A percentile compares a stretch with the other conserved stretches of the same genome.
Conservation (phyloP, 495 filamentous ascomycete species). For the Tuber microsphaerosporum region DNA sequence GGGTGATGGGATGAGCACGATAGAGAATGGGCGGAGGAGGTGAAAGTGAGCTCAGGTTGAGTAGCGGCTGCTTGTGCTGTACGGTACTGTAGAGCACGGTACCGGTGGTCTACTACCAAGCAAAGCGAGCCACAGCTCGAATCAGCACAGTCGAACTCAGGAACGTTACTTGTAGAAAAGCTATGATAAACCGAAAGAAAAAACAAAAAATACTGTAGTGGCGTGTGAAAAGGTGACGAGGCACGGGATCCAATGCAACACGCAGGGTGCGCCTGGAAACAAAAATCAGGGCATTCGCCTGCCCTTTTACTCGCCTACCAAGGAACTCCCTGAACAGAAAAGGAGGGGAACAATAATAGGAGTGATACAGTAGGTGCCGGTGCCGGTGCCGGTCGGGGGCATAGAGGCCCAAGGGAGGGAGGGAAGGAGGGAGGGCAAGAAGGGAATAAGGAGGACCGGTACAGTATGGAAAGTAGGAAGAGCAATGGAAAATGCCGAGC, state of each 20-base stretch:
- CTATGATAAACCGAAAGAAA: background rate
- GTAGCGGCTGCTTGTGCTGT: background rate
- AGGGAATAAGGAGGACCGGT: background rate
- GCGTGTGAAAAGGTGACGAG: background rate
- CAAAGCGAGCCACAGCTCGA: background rate
- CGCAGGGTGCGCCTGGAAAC: background rate
- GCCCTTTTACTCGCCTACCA: background rate
- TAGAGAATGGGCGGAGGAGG: background rate
- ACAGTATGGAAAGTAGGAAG: background rate
- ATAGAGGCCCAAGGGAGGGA: background rate
- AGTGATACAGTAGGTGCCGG: background rate
- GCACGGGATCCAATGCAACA: background rate
- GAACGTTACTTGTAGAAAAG: background rate
- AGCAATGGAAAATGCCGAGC: background rate
- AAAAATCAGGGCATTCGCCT: background rate
- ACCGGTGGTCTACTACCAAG: background rate
- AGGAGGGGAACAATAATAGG: background rate
- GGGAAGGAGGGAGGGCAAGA: background rate
- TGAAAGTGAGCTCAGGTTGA: background rate
- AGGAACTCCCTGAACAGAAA: background rate
- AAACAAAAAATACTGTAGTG: background rate
- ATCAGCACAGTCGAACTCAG: background rate
- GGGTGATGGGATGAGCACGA: background rate
- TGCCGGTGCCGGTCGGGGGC: background rate
- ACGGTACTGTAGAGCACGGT: background rate